Percentiles rank a stretch among this genome's conserved stretches.
Conservation (phyloP, 805 yeast species). For the Torulaspora maleeae region DNA sequence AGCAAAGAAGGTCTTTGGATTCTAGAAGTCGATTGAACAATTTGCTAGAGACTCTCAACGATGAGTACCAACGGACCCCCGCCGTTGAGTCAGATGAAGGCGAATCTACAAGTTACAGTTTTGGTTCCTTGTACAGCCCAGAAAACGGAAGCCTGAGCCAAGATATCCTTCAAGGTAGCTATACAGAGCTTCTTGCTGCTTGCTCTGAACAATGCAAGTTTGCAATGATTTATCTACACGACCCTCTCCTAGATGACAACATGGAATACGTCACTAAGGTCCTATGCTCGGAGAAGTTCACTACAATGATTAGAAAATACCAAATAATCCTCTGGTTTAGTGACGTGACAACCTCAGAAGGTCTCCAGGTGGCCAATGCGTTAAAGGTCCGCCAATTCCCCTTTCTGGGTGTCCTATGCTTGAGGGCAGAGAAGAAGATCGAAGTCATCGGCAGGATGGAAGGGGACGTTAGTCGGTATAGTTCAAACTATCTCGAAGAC, state of each 20-base stretch:
- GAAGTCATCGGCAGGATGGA: slow-evolving; percentile 32
- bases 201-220: slow-evolving; percentile 69
- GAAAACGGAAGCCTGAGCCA: slow-evolving; percentile 21
- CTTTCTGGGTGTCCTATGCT: slow-evolving; percentile 69
- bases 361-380: slow-evolving; percentile 74
- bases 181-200: slow-evolving; percentile 68
- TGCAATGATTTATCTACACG: slow-evolving; percentile 67
- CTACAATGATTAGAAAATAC: slow-evolving; percentile 44
- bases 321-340: slow-evolving; percentile 83
- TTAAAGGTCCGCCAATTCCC: slow-evolving; percentile 72
- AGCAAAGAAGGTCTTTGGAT: slow-evolving; percentile 13
- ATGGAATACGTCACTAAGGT: slow-evolving; percentile 49
- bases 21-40: slow-evolving; percentile 12
- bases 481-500: slow-evolving; percentile 17
- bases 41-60: slow-evolving; percentile 17
- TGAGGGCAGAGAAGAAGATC: slow-evolving; percentile 45
- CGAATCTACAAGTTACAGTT: slow-evolving; percentile 14
- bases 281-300: slow-evolving; percentile 48
- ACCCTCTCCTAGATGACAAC: slow-evolving; percentile 64
- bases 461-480: slow-evolving; percentile 21
- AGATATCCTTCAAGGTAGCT: slow-evolving; percentile 55
- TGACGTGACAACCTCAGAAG: slow-evolving; percentile 73
- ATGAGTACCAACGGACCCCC: slow-evolving; percentile 11
- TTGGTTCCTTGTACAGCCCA: slow-evolving; percentile 28
- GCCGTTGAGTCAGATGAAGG: slow-evolving; percentile 6